phyloP scores from a whole-genome alignment of 2,329 filamentous ascomycete species.

The Hypoxylon sp. region DNA sequence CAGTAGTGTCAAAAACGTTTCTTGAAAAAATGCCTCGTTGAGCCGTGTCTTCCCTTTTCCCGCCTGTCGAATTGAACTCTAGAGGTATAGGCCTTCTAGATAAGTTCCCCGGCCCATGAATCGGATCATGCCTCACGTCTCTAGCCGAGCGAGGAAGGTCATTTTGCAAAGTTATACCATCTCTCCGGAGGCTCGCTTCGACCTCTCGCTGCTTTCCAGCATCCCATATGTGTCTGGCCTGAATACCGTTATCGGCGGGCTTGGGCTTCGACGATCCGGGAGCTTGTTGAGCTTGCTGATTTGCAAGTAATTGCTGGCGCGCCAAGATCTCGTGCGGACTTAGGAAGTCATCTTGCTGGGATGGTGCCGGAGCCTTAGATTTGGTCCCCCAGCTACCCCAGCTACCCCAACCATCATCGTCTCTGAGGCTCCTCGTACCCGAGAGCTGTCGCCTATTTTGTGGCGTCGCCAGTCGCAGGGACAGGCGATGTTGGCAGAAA shows the following conservation, averaged over 20 bases:
- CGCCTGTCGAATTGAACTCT: neutral
- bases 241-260: slow-evolving; percentile 10
- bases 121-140: neutral
- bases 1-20: neutral
- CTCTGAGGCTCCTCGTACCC: slow-evolving; percentile 30
- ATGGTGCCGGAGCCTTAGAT: slow-evolving; percentile 8
- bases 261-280: slow-evolving; percentile 19
- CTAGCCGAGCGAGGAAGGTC: neutral
- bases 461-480: slow-evolving; percentile 35
- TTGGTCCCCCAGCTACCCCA: slow-evolving; percentile 42
- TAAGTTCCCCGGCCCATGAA: too few relatives aligned
- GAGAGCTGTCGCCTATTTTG: slow-evolving; percentile 42
- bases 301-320: slow-evolving; percentile 47
- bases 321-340: slow-evolving; percentile 42
- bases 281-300: slow-evolving; percentile 28
- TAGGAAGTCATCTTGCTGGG: slow-evolving; percentile 34
- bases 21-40: neutral
- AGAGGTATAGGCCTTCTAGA: neutral
- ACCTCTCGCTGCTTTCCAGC: slow-evolving; percentile 38
- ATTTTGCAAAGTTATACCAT: slow-evolving; percentile 31
- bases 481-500: slow-evolving; percentile 52
- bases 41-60: neutral
- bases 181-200: slow-evolving; percentile 39
- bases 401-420: slow-evolving; percentile 44
- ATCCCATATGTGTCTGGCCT: slow-evolving; percentile 43